Conservation (phyloP, 257 asterid genomes). For the Knoxia roxburghii region DNA sequence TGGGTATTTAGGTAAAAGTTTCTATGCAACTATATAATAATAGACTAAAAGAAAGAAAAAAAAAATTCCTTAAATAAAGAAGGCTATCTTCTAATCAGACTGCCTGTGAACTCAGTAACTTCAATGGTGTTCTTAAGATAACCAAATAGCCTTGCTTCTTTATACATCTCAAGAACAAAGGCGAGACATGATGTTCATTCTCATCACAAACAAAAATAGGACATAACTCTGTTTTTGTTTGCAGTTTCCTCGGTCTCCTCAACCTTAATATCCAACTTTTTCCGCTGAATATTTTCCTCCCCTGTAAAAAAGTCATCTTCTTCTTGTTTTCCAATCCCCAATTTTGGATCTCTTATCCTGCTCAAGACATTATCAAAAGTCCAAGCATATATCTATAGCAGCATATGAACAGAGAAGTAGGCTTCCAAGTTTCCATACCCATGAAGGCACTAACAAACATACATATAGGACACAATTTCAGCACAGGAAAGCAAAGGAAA, state of each 20-base stretch:
- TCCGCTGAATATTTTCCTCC: constrained; percentile 96
- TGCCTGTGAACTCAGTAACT: no score
- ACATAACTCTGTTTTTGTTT: constrained; percentile 94
- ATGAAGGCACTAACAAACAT: not conserved
- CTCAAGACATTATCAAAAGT: not conserved
- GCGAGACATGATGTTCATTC: no score
- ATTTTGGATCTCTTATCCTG: constrained; percentile 81
- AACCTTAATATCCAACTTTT: constrained; percentile 83
- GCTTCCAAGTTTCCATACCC: not conserved
- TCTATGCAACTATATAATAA: no score
- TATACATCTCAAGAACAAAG: no score
- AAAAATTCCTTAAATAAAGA: no score
- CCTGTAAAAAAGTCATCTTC: constrained; percentile 95
- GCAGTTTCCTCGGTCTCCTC: constrained; percentile 91
- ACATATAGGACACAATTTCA: not conserved
- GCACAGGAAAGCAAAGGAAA: not conserved
- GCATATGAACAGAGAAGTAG: not conserved
- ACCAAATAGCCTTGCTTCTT: no score
- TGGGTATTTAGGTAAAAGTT: no score
- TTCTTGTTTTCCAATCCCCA: constrained; percentile 98
- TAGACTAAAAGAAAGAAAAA: no score
- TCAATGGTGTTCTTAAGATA: no score
- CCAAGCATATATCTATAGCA: not conserved
- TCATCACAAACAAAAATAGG: no score
- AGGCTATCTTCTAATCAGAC: no score